These are phyloP conservation scores for Mallotus nudiflorus DNA, from an alignment of 345 rosid species.

Conservation along the genomic window DNA sequence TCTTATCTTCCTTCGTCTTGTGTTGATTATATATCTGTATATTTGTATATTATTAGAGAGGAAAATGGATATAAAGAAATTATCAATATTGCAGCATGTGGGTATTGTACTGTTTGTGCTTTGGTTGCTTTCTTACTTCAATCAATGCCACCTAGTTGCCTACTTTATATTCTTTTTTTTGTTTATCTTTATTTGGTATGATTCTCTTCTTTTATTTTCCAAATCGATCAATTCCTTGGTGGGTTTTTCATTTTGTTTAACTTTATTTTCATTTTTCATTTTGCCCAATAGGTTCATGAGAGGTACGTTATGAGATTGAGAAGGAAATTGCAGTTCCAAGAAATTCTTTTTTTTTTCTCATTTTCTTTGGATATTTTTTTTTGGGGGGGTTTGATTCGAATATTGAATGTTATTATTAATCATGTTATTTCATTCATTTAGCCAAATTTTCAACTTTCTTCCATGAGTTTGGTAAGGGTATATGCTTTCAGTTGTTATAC, in stretches of 20 bases:
- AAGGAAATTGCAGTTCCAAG: conserved; percentile 64
- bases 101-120: conserved; percentile 58
- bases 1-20: too few relatives aligned
- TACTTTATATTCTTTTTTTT: conserved; percentile 60
- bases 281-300: conserved; percentile 67
- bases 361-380: not conserved
- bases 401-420: not conserved
- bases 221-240: too few relatives aligned
- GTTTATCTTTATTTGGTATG: conserved; percentile 73
- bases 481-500: not conserved
- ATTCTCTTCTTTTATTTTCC: not conserved
- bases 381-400: too few relatives aligned
- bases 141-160: conserved; percentile 51
- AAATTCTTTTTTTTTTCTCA: too few relatives aligned
- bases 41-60: too few relatives aligned
- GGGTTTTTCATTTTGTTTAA: not conserved
- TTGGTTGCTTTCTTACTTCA: conserved; percentile 61
- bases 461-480: not conserved
- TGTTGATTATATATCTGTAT: too few relatives aligned
- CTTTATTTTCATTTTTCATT: not conserved
- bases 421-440: too few relatives aligned
- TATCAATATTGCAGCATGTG: conserved; percentile 70
- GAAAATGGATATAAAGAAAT: conserved; percentile 45
- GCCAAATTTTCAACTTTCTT: too few relatives aligned
- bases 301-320: conserved; percentile 54